Evolutionary conservation across 176 grass and related monocot genomes (phyloP).

Genomic region (Oryza glumipatula): DNA sequence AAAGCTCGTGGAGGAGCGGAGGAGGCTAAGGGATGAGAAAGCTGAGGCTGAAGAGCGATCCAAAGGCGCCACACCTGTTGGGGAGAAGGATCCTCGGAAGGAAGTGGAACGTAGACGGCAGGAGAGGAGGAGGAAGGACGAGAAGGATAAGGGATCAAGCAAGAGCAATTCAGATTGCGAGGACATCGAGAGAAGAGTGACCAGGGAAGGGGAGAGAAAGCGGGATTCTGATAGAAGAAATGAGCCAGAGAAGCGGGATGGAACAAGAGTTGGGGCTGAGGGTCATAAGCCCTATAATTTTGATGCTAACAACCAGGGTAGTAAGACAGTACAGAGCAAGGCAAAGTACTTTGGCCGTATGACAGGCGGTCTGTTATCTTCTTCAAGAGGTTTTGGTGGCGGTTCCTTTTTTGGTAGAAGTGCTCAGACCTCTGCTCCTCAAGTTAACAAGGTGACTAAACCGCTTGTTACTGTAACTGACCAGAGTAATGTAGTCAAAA

Average conservation of each 20-base stretch:
- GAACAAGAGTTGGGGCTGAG: slow-evolving; percentile 37
- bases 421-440: slow-evolving; percentile 48
- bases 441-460: slow-evolving; percentile 61
- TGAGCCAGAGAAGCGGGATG: slow-evolving; percentile 50
- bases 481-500: slow-evolving; percentile 60
- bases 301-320: slow-evolving; percentile 52
- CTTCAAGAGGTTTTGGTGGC: slow-evolving; percentile 63
- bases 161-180: slow-evolving; percentile 94
- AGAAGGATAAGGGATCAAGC: slow-evolving; percentile 81
- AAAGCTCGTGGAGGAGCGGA: slow-evolving; percentile 87
- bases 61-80: slow-evolving; percentile 63
- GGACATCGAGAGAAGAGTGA: slow-evolving; percentile 61
- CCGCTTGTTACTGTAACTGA: slow-evolving; percentile 42
- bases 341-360: slow-evolving; percentile 72
- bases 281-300: slow-evolving; percentile 44
- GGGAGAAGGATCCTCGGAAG: slow-evolving; percentile 76
- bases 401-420: slow-evolving; percentile 76
- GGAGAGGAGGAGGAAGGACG: slow-evolving; percentile 83
- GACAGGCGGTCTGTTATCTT: slow-evolving; percentile 67
- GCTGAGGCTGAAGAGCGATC: slow-evolving; percentile 75
- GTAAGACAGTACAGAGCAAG: slow-evolving; percentile 50
- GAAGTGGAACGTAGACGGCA: slow-evolving; percentile 58
- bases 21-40: slow-evolving; percentile 83
- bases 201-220: slow-evolving; percentile 61
- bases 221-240: slow-evolving; percentile 61